Evolutionary conservation across 176 grass and related monocot genomes (phyloP), one percentile per base, ranked within the genome.

Genomic region (Lolium rigidum): DNA sequence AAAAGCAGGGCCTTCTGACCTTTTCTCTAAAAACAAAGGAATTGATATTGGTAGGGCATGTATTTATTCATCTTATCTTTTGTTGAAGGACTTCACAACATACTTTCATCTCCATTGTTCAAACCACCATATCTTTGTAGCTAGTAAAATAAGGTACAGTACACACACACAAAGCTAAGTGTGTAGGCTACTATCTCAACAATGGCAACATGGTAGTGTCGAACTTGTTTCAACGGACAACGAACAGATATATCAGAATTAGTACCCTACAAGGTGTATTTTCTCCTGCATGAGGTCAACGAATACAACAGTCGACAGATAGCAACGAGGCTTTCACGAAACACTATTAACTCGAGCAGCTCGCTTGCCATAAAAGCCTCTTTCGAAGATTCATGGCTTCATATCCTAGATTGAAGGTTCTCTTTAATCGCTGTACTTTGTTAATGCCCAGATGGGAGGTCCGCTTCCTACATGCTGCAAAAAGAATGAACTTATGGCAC

Each of bases 341-440:
- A 35, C 18, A 22, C 31, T 87, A 76, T 10, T 82, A 28, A 20
- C 58, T 16, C 39, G 48, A 70, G 80, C 49, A 69, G 47, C 80
- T 41, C 43, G 50, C 47, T 80, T 80, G 24, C 39, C 25, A 41
- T 38, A 58, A 58, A 49, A 70, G 44, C 46, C 46, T 14, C n/a
- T 25, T 21, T 74, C 10, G 12, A 26, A 49, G 46, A 76, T 10
- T 37, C 48, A 28, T 76, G 24, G 73, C 48, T 55, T 55, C 47
- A 56, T 22, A 55, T 76, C 16, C 74, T 76, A 76, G 25, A 76
- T 10, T 37, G 15, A 20, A 55, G 73, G 48, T 76, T 76, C 15
- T 55, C 74, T 37, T 49, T 83, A 39, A 61, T 17, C 0, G n/a
- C 10, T 52, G 47, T 54, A 76, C 31, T 39, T 47, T 74, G 15